A percentile compares a stretch with the other conserved stretches of the same genome.
Evolutionary conservation across 306 rosid species (phyloP).

Genomic region (Begonia fuchsioides): DNA sequence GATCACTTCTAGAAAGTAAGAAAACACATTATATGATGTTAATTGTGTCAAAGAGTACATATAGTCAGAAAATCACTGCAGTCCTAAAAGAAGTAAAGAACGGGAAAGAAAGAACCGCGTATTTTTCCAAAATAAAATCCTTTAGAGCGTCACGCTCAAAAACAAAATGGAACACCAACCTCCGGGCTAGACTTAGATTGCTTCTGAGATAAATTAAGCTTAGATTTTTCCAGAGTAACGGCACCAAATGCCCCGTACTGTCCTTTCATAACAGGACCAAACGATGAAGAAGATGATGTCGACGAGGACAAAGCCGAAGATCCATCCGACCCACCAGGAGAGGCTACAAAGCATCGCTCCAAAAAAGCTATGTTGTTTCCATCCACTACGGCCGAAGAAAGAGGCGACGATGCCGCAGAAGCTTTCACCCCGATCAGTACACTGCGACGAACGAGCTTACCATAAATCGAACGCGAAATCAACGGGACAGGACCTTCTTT

Average conservation of each 20-base stretch:
- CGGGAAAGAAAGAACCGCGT: too few relatives aligned
- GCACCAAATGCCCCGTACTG: slow-evolving; percentile 60
- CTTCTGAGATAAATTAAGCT: slow-evolving; percentile 63
- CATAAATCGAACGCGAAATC: neutral
- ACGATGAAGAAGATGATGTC: slow-evolving; percentile 6
- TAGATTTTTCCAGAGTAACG: slow-evolving; percentile 77
- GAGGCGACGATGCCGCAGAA: slow-evolving; percentile 15
- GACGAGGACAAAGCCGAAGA: slow-evolving; percentile 7
- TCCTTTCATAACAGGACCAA: slow-evolving; percentile 55
- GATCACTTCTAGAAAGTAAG: too few relatives aligned
- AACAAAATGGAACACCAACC: slow-evolving; percentile 19
- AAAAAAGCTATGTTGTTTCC: slow-evolving; percentile 19
- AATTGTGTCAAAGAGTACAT: too few relatives aligned
- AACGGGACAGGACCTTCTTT: slow-evolving; percentile 11
- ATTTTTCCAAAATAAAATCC: neutral
- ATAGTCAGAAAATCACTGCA: too few relatives aligned
- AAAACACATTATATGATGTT: too few relatives aligned
- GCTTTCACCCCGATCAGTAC: slow-evolving; percentile 21
- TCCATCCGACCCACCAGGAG: slow-evolving; percentile 7
- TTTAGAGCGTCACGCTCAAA: neutral
- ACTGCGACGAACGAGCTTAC: slow-evolving; percentile 4
- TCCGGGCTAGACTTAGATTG: slow-evolving; percentile 60
- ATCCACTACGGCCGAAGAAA: slow-evolving; percentile 24
- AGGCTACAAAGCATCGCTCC: slow-evolving; percentile 44
- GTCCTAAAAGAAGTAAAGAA: too few relatives aligned